Evolutionary conservation across 352 stramenopile species (phyloP).

Genomic region (Halophytophthora polymorphica): DNA sequence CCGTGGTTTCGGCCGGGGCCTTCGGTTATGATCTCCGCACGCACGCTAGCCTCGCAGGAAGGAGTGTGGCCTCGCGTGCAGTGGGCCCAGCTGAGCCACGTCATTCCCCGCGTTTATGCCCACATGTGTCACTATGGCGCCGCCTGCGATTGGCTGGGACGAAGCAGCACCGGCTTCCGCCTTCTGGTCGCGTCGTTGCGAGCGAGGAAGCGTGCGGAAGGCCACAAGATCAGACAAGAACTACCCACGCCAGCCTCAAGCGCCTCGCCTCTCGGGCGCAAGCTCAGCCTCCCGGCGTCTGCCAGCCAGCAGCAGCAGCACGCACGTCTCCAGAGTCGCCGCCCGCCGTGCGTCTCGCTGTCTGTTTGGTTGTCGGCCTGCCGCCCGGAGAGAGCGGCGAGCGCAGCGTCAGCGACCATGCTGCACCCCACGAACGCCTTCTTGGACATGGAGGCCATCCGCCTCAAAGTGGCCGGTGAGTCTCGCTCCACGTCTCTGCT

Average conservation of each 20-base stretch:
- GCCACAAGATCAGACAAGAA: constrained; percentile 9
- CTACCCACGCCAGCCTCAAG: constrained; percentile 11
- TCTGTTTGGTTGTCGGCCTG: background rate
- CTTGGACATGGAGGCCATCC: constrained; percentile 51
- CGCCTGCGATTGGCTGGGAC: constrained; percentile 6
- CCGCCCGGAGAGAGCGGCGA: no score
- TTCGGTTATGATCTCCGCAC: no score
- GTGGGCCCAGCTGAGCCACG: no score
- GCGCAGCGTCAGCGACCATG: constrained; percentile 14
- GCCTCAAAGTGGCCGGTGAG: constrained; percentile 50
- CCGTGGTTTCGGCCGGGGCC: no score
- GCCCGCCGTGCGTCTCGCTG: background rate
- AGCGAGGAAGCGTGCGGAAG: no score
- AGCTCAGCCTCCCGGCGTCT: constrained; percentile 25
- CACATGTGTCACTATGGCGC: no score
- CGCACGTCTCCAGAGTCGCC: background rate
- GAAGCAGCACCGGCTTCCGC: no score
- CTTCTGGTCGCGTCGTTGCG: no score
- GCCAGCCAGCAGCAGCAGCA: constrained; percentile 17
- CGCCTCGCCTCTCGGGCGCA: constrained; percentile 15
- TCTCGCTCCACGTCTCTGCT: no score
- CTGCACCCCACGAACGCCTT: constrained; percentile 60
- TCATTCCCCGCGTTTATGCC: no score
- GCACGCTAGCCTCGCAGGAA: no score
- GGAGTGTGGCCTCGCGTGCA: no score